Base-by-base conservation (phyloP, 1,139 yeast species). In the Yamadazyma membranifaciens region DNA sequence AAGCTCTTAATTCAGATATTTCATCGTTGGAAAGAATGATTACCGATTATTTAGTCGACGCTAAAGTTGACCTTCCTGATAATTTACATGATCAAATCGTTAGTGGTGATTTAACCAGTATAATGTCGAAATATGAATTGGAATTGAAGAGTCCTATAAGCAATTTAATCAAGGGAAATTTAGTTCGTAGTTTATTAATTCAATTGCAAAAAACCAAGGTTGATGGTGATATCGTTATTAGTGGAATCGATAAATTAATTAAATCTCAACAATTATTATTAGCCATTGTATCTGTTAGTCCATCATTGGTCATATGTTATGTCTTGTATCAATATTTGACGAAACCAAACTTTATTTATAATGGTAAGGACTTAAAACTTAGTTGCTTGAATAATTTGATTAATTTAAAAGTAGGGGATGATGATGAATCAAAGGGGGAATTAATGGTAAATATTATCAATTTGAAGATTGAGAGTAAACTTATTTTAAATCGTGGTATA, bases 161-260 rank as follows among this genome's bases (percentile, higher is more conserved):
- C 44, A 81, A 84, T 31, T 49, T 87, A 4, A 41, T 80, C 3
- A 65, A 69, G 7, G 98, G 98, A 3, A 78, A 82, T 39, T 72
- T 92, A 47, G 65, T 89, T 7, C 74, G 96, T 38, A 81, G 92
- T 10, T 63, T 92, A 36, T 64, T 92, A 52, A 91, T 92, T 45
- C 98, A 92, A 61, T 70, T 92, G 9, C 98, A 92, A 59, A 92
- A 92, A 63, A 85, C 96, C 11, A 92, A 92, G 63, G 97, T 92
- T 11, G 98, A 92, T 59, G 96, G 96, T 3, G 92, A 87, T 27
- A 70, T 89, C 7, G 98, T 96, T 0, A 78, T 92, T 46, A 81
- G 76, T 51, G 98, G 98, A 7, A 91, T 92, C 47, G 98, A 92
- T 62, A 84, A 87, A 59, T 68, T 92, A 49, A 73, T 92, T 41